phyloP scores from a whole-genome alignment of 176 grass and related monocot genomes.

The Carex littledalei region DNA sequence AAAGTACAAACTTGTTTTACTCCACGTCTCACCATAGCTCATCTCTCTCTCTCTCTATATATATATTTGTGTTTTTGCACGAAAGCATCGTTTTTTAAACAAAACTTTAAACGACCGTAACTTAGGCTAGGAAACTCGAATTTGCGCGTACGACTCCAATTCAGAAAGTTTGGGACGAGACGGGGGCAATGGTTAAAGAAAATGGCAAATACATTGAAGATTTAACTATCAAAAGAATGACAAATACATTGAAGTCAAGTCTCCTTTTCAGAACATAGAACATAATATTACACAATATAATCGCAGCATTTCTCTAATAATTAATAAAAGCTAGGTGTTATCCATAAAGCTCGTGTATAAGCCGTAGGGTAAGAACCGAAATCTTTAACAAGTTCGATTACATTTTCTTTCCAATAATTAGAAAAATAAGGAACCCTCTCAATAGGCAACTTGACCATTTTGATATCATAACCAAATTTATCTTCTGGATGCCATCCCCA shows the following conservation, averaged over 20 bases:
- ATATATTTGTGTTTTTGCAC: too few relatives aligned
- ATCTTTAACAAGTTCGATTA: neutral
- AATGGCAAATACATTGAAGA: neutral
- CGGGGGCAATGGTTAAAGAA: neutral
- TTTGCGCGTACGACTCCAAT: too few relatives aligned
- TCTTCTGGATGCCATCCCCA: conserved; percentile 7
- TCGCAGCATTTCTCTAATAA: neutral
- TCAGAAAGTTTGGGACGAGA: too few relatives aligned
- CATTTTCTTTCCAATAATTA: neutral
- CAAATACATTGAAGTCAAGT: neutral
- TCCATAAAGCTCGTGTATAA: conserved; percentile 1
- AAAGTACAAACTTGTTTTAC: too few relatives aligned
- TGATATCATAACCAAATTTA: conserved; percentile 11
- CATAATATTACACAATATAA: neutral
- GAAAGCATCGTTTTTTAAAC: too few relatives aligned
- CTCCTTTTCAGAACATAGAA: neutral
- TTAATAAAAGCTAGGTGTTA: conserved; percentile 17
- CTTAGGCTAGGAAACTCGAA: too few relatives aligned
- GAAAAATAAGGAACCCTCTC: neutral
- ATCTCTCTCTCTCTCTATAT: too few relatives aligned
- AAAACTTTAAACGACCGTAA: too few relatives aligned
- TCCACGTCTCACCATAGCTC: too few relatives aligned
- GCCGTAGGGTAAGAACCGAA: neutral
- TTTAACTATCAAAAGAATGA: neutral
- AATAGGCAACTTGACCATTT: conserved; percentile 3